Evolutionary conservation across 2,329 filamentous ascomycete species (phyloP).

Genomic region (Emmonsia crescens): DNA sequence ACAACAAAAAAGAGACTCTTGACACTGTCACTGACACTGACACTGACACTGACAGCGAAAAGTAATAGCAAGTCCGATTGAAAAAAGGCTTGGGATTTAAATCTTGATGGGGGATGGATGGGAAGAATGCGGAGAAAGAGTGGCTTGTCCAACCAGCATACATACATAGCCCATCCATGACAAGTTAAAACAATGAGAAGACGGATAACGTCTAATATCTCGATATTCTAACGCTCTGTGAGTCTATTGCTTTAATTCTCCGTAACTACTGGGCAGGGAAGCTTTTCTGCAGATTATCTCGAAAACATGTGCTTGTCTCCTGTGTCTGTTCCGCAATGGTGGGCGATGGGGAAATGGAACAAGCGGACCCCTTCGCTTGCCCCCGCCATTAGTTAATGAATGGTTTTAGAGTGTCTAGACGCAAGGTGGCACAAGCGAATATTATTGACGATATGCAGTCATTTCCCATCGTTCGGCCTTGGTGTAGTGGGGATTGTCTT

Average conservation of each 20-base stretch:
- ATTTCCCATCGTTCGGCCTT: background rate
- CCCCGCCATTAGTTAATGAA: no score
- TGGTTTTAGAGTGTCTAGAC: background rate
- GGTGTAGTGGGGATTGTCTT: background rate
- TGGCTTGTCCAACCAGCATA: background rate
- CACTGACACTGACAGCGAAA: no score
- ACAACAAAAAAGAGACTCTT: background rate
- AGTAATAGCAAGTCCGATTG: no score
- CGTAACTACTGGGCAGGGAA: no score
- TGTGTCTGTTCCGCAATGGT: no score
- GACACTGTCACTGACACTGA: no score
- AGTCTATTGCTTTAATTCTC: background rate
- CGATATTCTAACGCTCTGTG: no score
- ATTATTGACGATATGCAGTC: background rate
- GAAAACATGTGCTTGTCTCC: background rate
- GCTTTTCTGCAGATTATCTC: background rate
- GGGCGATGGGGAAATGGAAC: background rate
- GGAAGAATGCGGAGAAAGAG: background rate
- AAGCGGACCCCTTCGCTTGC: background rate
- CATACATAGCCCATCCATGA: background rate
- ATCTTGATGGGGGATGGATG: slow-evolving; percentile 2
- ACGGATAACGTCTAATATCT: no score
- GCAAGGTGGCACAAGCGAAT: background rate
- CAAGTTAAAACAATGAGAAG: background rate
- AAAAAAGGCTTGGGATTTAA: slow-evolving; percentile 4